Evolutionary conservation across 352 stramenopile species (phyloP), one percentile per base, ranked within the genome.

Genomic region (Globisporangium nodosum): DNA sequence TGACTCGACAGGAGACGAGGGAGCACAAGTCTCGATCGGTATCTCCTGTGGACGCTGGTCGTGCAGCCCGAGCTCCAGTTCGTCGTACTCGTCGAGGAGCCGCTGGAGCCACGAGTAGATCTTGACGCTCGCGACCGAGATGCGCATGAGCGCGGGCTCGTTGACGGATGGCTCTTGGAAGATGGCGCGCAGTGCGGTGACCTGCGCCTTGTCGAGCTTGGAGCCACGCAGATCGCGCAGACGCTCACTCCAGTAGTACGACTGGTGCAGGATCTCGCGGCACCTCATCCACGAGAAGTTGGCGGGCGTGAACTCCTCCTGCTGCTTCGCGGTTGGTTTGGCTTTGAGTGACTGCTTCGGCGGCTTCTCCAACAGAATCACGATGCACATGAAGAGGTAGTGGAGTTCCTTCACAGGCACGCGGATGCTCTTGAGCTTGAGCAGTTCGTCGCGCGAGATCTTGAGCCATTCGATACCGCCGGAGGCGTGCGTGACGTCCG

Each of bases 381-480:
- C 70, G 43, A 92, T 66, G 53, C 80, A 90, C 74, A 92, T 88
- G 65, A 90, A 81, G 4, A 92, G 67, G 49, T 80, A 87, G 51
- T 92, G 83, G 15, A 92, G 67, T 69, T 90, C 83, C 53, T 76
- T 77, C 9, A 85, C 67, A 5, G 80, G 79, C 0, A 88, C 71
- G 8, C 80, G 82, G 35, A 90, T 87, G 42, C 66, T 68, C 11
- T 78, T 76, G 42, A 92, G 62, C 54, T 87, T 76, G 33, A 78
- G 62, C 61, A 80, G 85, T 49, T 92, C 80, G 33, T 87, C 80
- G 13, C 71, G 73, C 24, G 83, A 83, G 52, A 92, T 86, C 1
- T 69, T 70, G 37, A 90, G 60, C 74, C 78, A 87, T 4, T 88
- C 80, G 54, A 89, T 67, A 50, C 73, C 71, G 0, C 56, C 55